Base-by-base conservation (phyloP, 2,329 filamentous ascomycete species). In the Thelonectria discophora region DNA sequence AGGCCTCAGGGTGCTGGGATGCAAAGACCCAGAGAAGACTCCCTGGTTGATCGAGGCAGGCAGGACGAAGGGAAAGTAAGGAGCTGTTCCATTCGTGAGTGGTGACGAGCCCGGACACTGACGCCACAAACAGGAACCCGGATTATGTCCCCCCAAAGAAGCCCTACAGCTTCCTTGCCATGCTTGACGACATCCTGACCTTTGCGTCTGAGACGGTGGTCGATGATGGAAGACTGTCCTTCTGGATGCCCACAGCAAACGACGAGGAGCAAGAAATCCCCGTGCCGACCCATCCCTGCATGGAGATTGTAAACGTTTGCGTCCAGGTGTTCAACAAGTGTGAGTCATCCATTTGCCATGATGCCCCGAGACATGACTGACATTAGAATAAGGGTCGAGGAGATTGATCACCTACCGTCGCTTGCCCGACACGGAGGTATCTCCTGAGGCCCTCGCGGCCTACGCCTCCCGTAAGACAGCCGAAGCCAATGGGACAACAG, bases 191-290 rank as follows among this genome's bases (percentile, higher is more conserved):
- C 74, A 93, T 99, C 54, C 84, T 98, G 6, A 84, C 88, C 18
- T 98, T 99, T 72, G 89, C 93, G 5, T 85, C 88, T 1, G 81
- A 86, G 12, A 92, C 89, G 1, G 82, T 99, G 1, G 91, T 97
- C 8, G 88, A 92, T 54, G 79, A 87, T 64, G 95, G 93, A 0
- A 84, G 95, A 27, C 76, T 99, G 10, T 92, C 91, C 8, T 96
- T 99, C 81, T 99, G 95, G 95, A 97, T 98, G 92, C 95, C 95
- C 0, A 97, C 93, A 0, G 90, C 93, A 27, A 93, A 92, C 72
- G 86, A 93, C 68, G 86, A 93, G 69, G 85, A 92, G 49, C 86
- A 90, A 60, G 91, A 94, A 73, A 87, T 97, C 20, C 82, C 87
- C 0, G 84, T 94, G 13, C 94, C 94, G 0, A 84, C 82, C 18